phyloP scores from a whole-genome alignment of 73 alveolate genomes.

The Blepharisma stoltei region DNA sequence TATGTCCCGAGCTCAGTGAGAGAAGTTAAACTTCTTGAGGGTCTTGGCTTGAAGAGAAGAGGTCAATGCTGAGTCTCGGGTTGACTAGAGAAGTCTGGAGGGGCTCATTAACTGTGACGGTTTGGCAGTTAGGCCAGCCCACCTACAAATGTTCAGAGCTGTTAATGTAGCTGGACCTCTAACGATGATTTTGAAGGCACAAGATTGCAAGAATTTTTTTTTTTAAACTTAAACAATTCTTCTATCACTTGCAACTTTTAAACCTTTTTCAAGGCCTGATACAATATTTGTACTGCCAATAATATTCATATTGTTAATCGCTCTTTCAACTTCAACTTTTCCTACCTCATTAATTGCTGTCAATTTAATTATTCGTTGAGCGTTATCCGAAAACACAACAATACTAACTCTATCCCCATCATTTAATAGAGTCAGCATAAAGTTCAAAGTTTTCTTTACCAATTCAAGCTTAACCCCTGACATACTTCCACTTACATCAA shows the following conservation, averaged over 20 bases:
- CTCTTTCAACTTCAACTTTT: constrained; percentile 35
- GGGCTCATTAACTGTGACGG: no score
- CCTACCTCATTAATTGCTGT: constrained; percentile 43
- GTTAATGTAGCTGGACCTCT: no score
- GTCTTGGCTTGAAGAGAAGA: no score
- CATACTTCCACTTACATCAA: constrained; percentile 72
- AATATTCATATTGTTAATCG: constrained; percentile 45
- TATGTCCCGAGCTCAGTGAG: no score
- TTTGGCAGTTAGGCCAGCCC: no score
- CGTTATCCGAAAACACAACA: constrained; percentile 50
- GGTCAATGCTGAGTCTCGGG: no score
- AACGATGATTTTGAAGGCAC: no score
- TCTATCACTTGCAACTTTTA: constrained; percentile 53
- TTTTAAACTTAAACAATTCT: no score
- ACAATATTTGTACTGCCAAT: constrained; percentile 60
- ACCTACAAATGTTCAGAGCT: no score
- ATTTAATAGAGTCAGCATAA: constrained; percentile 48
- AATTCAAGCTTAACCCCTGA: constrained; percentile 43
- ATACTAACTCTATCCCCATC: constrained; percentile 57
- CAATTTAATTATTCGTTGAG: constrained; percentile 43
- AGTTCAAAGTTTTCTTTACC: constrained; percentile 36
- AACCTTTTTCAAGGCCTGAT: constrained; percentile 54
- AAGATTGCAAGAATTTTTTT: no score
- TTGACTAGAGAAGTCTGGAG: no score
- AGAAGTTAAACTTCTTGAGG: no score